Evolutionary conservation across 345 rosid species (phyloP).

Genomic region (Brassica carinata): DNA sequence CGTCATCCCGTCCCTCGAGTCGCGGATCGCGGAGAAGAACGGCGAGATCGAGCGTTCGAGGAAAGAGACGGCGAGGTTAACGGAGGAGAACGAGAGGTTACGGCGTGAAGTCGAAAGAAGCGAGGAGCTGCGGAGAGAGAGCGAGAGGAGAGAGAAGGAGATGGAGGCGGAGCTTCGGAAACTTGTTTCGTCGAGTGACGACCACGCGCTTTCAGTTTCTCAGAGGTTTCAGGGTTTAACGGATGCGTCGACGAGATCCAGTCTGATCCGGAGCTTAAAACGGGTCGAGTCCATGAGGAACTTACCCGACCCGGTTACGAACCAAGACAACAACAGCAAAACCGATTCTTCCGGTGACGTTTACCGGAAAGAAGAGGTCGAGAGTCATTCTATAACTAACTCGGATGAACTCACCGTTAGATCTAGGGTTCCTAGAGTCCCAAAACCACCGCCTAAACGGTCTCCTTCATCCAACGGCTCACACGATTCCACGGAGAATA

Average conservation of each 20-base stretch:
- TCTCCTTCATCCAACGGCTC: constrained; percentile 23
- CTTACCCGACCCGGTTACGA: constrained; percentile 30
- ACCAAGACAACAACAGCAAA: neutral
- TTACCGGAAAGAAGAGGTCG: constrained; percentile 52
- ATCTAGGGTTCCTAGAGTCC: constrained; percentile 81
- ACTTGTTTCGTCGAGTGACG: constrained; percentile 43
- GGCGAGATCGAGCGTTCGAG: constrained; percentile 43
- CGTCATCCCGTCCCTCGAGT: constrained; percentile 72
- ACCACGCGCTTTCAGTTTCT: constrained; percentile 53
- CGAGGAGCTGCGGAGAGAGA: constrained; percentile 30
- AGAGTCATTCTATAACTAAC: constrained; percentile 56
- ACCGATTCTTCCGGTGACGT: neutral
- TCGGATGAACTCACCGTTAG: constrained; percentile 72
- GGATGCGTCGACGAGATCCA: constrained; percentile 59
- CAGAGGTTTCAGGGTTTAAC: constrained; percentile 72
- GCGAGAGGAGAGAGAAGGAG: constrained; percentile 51
- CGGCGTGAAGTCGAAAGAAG: constrained; percentile 37
- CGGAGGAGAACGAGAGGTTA: constrained; percentile 52
- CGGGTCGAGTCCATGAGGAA: constrained; percentile 43
- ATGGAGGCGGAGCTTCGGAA: constrained; percentile 61
- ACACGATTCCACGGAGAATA: constrained; percentile 35
- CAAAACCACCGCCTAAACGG: constrained; percentile 88
- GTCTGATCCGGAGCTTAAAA: constrained; percentile 52
- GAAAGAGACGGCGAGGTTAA: constrained; percentile 48
- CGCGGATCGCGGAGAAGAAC: constrained; percentile 47